Evolutionary conservation across 768 basidiomycete genomes (phyloP).

Genomic region (Termitomyces titanicus): DNA sequence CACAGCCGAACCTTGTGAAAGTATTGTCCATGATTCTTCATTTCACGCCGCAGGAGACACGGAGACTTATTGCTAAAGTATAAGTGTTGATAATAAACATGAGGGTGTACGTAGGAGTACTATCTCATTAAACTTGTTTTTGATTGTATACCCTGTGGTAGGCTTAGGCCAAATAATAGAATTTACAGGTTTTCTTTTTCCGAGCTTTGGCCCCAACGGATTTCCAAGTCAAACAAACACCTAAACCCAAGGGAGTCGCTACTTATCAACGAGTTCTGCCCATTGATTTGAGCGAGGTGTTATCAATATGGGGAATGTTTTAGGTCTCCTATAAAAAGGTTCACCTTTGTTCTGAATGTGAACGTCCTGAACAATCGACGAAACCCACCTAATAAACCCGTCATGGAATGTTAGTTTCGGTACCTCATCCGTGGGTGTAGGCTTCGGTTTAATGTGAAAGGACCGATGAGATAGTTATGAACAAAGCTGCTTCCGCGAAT

Average conservation of each 20-base stretch:
- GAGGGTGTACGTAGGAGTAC: background rate
- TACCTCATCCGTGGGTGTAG: background rate
- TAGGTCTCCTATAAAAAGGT: slow-evolving; percentile 3
- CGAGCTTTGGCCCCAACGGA: too few relatives aligned
- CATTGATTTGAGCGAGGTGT: background rate
- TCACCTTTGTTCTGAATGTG: background rate
- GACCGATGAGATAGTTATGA: slow-evolving; percentile 17
- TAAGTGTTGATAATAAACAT: slow-evolving; percentile 20
- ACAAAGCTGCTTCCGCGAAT: slow-evolving; percentile 20
- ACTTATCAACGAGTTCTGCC: slow-evolving; percentile 1
- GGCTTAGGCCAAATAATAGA: too few relatives aligned
- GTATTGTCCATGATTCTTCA: slow-evolving; percentile 90
- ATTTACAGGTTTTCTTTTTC: too few relatives aligned
- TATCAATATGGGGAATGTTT: background rate
- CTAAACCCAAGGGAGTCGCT: background rate
- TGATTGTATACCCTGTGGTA: background rate
- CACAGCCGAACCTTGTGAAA: slow-evolving; percentile 53
- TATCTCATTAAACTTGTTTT: too few relatives aligned
- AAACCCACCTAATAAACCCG: slow-evolving; percentile 11
- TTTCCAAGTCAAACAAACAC: too few relatives aligned
- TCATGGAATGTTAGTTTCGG: slow-evolving; percentile 2
- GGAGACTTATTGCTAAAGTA: slow-evolving; percentile 86
- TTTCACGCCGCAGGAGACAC: slow-evolving; percentile 94
- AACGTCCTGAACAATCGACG: background rate
- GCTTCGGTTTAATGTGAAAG: slow-evolving; percentile 2